These are phyloP conservation scores for Colletotrichum sojae DNA, from an alignment of 2,329 filamentous ascomycete genomes.

Conservation along the genomic window DNA sequence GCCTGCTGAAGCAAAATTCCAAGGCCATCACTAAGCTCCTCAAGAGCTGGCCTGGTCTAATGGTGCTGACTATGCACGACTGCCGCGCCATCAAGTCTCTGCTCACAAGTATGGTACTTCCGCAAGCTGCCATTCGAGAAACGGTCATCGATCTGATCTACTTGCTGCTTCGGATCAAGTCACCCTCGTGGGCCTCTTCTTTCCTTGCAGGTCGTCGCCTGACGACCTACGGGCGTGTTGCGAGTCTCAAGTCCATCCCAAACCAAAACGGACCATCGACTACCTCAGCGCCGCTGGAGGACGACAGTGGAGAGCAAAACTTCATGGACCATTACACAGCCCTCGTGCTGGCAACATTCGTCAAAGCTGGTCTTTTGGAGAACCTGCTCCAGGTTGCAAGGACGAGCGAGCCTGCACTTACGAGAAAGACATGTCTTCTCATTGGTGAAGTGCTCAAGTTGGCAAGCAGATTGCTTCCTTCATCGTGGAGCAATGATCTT, in stretches of 20 bases:
- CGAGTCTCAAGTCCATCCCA: slow-evolving; percentile 79
- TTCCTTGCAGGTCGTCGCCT: slow-evolving; percentile 93
- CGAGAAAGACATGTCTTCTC: slow-evolving; percentile 90
- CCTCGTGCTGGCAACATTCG: slow-evolving; percentile 85
- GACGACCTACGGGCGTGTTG: slow-evolving; percentile 96
- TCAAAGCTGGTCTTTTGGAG: slow-evolving; percentile 82
- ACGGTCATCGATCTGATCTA: slow-evolving; percentile 92
- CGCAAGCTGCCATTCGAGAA: slow-evolving; percentile 72
- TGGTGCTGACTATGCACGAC: slow-evolving; percentile 89
- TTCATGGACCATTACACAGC: slow-evolving; percentile 96
- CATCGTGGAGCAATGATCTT: slow-evolving; percentile 84
- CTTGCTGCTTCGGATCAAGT: slow-evolving; percentile 85
- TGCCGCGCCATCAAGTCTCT: slow-evolving; percentile 88
- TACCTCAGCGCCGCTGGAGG: slow-evolving; percentile 67
- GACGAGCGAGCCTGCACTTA: slow-evolving; percentile 77
- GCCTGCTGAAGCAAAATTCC: slow-evolving; percentile 84
- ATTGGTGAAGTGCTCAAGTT: slow-evolving; percentile 94
- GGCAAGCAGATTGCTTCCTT: slow-evolving; percentile 86
- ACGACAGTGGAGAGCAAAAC: slow-evolving; percentile 81
- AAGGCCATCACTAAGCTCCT: slow-evolving; percentile 93
- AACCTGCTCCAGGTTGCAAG: slow-evolving; percentile 75
- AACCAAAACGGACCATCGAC: slow-evolving; percentile 49
- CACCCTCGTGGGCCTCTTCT: slow-evolving; percentile 93
- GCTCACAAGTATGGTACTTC: slow-evolving; percentile 72
- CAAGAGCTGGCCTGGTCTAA: slow-evolving; percentile 93